Conservation (phyloP, 805 yeast genomes). For the Helenozyma rhizophorensis region DNA sequence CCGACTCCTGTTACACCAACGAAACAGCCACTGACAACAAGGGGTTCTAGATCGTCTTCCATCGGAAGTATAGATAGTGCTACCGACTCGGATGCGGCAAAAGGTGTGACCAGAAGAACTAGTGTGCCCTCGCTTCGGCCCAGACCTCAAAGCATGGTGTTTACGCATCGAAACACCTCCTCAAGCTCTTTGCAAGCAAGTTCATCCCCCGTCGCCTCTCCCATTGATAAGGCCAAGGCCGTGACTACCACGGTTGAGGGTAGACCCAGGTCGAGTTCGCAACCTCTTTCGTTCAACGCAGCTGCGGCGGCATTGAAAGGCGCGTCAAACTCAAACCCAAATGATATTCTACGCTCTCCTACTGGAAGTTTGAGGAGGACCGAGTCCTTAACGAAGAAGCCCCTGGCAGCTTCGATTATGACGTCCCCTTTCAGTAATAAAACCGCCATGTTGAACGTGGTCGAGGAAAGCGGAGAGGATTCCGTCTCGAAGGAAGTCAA, state of each 20-base stretch:
- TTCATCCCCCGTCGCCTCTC: not conserved
- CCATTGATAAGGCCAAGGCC: conserved; percentile 7
- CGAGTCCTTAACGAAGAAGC: conserved; percentile 6
- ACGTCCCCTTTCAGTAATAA: conserved; percentile 7
- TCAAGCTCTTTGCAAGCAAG: conserved; percentile 8
- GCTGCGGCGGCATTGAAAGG: conserved; percentile 31
- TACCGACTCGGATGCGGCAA: not conserved
- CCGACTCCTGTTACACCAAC: not conserved
- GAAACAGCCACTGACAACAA: not conserved
- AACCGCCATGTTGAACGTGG: conserved; percentile 7
- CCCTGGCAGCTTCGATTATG: conserved; percentile 1
- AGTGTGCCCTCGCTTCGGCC: not conserved
- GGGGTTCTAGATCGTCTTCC: conserved; percentile 2
- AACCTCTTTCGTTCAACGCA: conserved; percentile 21
- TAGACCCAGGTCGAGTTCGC: conserved; percentile 36
- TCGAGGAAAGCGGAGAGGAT: conserved; percentile 15
- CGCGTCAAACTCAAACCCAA: conserved; percentile 1
- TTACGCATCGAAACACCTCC: conserved; percentile 17
- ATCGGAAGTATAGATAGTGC: not conserved
- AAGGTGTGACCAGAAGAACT: too few species aligned
- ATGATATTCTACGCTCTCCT: conserved; percentile 14
- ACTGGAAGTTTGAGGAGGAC: conserved; percentile 7
- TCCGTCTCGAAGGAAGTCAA: conserved; percentile 4
- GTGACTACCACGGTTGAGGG: conserved; percentile 12
- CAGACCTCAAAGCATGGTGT: conserved; percentile 19